These are phyloP conservation scores for Alloteropsis semialata DNA, from an alignment of 176 grass and related monocot genomes.

Conservation along the genomic window DNA sequence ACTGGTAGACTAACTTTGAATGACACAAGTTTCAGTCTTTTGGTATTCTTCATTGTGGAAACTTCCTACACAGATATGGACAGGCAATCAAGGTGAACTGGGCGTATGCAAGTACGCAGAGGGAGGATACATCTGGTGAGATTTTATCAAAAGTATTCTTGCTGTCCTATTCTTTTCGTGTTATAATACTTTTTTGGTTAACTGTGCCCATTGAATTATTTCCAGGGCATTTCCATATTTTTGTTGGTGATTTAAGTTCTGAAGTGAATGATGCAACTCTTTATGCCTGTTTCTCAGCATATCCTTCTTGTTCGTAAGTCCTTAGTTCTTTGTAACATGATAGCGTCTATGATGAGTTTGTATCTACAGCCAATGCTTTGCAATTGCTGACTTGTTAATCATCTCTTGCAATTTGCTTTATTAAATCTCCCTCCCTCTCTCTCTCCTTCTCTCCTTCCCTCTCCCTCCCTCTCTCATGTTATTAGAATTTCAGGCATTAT, in stretches of 20 bases:
- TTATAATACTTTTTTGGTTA: conserved; percentile 32
- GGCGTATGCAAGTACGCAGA: conserved; percentile 79
- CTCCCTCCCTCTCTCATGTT: too few species aligned
- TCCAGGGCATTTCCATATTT: conserved; percentile 90
- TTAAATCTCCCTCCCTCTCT: too few species aligned
- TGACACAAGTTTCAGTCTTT: not conserved
- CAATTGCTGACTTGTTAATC: conserved; percentile 5
- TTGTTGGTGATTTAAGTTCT: conserved; percentile 92
- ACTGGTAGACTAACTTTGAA: conserved; percentile 11
- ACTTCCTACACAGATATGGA: conserved; percentile 55
- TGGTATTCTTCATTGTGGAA: conserved; percentile 1
- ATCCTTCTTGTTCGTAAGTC: conserved; percentile 87
- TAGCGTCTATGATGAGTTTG: conserved; percentile 12
- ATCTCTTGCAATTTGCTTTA: not conserved
- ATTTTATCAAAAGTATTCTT: not conserved
- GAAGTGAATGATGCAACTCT: conserved; percentile 89
- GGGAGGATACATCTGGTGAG: conserved; percentile 82
- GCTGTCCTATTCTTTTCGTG: conserved; percentile 13
- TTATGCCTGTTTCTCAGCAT: conserved; percentile 86
- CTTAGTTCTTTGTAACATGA: conserved; percentile 35
- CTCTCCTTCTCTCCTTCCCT: too few species aligned
- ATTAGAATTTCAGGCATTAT: conserved; percentile 16
- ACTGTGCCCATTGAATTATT: conserved; percentile 39
- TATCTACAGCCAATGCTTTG: not conserved
- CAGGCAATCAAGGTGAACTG: conserved; percentile 93